Evolutionary conservation across 2,329 filamentous ascomycete genomes (phyloP).

Genomic region (Epichloe brachyelytri): DNA sequence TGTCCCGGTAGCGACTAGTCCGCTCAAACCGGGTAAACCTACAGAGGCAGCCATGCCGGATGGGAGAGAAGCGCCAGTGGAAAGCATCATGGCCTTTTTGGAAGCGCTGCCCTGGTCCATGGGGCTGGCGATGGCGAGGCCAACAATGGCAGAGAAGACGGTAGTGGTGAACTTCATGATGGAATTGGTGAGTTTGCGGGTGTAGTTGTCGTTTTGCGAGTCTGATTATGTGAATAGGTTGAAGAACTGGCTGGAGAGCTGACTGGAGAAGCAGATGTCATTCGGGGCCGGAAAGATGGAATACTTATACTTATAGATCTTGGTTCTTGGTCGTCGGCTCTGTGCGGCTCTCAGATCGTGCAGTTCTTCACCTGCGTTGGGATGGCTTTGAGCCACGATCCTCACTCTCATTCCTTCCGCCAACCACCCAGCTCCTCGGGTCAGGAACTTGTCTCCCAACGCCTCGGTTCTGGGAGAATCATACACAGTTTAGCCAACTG

Average conservation of each 20-base stretch:
- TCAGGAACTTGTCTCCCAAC: too few relatives aligned
- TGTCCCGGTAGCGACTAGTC: too few relatives aligned
- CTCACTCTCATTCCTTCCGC: neutral
- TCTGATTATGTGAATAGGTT: neutral
- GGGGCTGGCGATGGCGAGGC: neutral
- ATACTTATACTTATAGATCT: neutral
- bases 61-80: neutral
- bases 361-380: neutral
- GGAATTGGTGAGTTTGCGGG: neutral
- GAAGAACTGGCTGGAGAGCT: neutral
- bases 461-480: too few relatives aligned
- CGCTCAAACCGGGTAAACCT: too few relatives aligned
- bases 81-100: neutral
- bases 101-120: neutral
- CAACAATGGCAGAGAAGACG: neutral
- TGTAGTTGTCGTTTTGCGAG: neutral
- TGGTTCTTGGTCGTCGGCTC: neutral
- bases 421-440: neutral
- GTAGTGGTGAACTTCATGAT: constrained; percentile 1
- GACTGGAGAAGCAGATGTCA: neutral
- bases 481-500: too few relatives aligned
- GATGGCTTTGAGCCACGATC: neutral
- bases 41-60: neutral
- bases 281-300: neutral
- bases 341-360: neutral